A percentile compares a stretch with the other conserved stretches of the same genome.
Conservation (phyloP, 176 grass and related monocot species). For the Phoenix roebelenii region DNA sequence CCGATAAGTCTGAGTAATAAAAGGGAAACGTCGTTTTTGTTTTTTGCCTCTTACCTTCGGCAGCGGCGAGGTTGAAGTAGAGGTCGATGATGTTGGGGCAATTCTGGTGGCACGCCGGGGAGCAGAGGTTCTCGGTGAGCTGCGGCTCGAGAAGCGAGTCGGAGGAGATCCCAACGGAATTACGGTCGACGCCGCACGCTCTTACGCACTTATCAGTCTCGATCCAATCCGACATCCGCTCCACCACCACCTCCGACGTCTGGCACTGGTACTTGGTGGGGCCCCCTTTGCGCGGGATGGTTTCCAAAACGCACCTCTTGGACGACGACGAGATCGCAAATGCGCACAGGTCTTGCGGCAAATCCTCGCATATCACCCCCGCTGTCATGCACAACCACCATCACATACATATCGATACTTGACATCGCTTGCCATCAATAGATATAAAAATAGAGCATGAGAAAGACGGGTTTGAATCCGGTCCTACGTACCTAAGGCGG, state of each 20-base stretch:
- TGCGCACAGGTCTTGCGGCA: conserved; percentile 45
- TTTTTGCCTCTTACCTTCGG: conserved; percentile 29
- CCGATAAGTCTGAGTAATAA: not conserved
- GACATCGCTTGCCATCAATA: no score
- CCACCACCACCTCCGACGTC: conserved; percentile 56
- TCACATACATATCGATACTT: no score
- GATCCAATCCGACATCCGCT: conserved; percentile 23
- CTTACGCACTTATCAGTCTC: conserved; percentile 45
- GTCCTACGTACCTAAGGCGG: no score
- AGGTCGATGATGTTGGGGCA: conserved; percentile 83
- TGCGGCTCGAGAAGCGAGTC: conserved; percentile 52
- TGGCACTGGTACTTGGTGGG: conserved; percentile 49
- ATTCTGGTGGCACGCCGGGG: conserved; percentile 26
- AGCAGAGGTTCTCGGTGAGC: conserved; percentile 38
- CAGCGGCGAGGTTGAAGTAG: conserved; percentile 70
- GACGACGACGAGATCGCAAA: conserved; percentile 60
- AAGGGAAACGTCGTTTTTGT: no score
- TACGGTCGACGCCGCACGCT: conserved; percentile 53
- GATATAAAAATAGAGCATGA: no score
- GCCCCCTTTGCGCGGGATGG: conserved; percentile 20
- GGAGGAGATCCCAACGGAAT: conserved; percentile 59
- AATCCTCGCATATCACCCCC: conserved; percentile 56
- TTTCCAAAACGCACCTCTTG: conserved; percentile 66
- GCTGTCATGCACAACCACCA: not conserved
- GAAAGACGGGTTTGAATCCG: no score